phyloP scores from a whole-genome alignment of 495 filamentous ascomycete species.

The Podospora fimiseda region DNA sequence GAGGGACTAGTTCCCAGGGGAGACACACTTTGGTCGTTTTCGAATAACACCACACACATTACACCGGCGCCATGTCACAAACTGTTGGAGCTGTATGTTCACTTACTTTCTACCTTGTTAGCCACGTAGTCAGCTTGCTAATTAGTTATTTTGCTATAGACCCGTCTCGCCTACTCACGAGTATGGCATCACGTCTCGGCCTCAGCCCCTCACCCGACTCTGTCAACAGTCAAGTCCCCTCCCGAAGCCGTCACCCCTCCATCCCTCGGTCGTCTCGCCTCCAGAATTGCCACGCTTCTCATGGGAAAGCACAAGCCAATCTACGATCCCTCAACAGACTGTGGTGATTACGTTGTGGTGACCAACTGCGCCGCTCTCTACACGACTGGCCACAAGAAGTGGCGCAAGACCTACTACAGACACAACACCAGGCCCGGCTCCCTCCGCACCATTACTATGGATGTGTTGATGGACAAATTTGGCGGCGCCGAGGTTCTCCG shows the following conservation, averaged over 20 bases:
- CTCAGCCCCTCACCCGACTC: slow-evolving; percentile 46
- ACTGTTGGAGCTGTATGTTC: slow-evolving; percentile 18
- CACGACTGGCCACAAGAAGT: slow-evolving; percentile 84
- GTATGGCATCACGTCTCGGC: slow-evolving; percentile 87
- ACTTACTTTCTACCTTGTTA: background rate
- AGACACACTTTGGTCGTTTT: background rate
- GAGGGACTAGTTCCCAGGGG: slow-evolving; percentile 25
- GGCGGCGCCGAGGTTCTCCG: slow-evolving; percentile 90
- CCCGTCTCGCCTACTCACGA: slow-evolving; percentile 90
- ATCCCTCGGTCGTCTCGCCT: slow-evolving; percentile 82
- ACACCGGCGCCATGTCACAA: slow-evolving; percentile 20
- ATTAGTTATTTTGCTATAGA: slow-evolving; percentile 46
- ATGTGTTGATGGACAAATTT: slow-evolving; percentile 86
- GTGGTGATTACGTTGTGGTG: slow-evolving; percentile 97
- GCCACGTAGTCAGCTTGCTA: background rate
- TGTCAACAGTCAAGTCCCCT: slow-evolving; percentile 43
- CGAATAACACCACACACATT: background rate
- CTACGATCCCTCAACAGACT: slow-evolving; percentile 92
- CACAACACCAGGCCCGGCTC: slow-evolving; percentile 87
- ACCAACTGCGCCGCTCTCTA: slow-evolving; percentile 79
- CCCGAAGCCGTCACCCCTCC: slow-evolving; percentile 54
- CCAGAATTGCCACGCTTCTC: slow-evolving; percentile 79
- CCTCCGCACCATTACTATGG: slow-evolving; percentile 86
- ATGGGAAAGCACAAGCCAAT: slow-evolving; percentile 99
- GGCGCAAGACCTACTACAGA: slow-evolving; percentile 90